These are phyloP conservation scores for Amphibolis antarctica DNA, from an alignment of 106 monocot genomes.

Conservation along the genomic window DNA sequence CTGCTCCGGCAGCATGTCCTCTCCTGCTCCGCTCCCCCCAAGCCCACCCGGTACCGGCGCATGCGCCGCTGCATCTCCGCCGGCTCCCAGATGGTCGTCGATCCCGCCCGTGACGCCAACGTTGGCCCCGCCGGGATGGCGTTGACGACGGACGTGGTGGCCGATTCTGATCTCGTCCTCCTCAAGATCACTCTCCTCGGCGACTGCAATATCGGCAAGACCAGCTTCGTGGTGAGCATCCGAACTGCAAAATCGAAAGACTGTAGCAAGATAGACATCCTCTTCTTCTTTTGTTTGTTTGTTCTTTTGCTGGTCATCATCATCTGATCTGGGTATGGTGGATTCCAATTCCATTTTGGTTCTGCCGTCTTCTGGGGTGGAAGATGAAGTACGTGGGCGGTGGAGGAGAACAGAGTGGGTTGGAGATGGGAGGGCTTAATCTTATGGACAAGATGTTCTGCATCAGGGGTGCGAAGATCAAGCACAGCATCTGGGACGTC, in stretches of 20 bases:
- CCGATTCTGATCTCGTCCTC: constrained; percentile 29
- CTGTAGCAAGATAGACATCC: too few species aligned
- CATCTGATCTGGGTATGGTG: too few species aligned
- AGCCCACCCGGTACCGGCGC: constrained; percentile 8
- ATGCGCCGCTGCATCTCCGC: constrained; percentile 3
- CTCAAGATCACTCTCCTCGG: constrained; percentile 79
- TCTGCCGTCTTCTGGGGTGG: not conserved
- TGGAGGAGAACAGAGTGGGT: constrained; percentile 40
- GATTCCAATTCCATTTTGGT: too few species aligned
- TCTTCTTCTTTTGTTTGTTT: too few species aligned
- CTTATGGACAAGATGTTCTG: constrained; percentile 56
- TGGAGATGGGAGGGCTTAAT: constrained; percentile 62
- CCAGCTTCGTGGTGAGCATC: constrained; percentile 82
- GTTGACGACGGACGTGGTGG: constrained; percentile 7
- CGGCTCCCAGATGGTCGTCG: not conserved
- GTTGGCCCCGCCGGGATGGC: not conserved
- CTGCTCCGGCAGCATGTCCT: constrained; percentile 24
- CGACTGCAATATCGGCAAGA: constrained; percentile 71
- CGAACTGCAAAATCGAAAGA: too few species aligned
- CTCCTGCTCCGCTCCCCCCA: constrained; percentile 19
- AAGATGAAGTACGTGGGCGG: not conserved
- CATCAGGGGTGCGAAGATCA: constrained; percentile 49
- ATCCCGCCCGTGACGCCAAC: not conserved
- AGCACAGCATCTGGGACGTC: constrained; percentile 83
- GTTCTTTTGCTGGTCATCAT: too few species aligned